Base-by-base conservation (phyloP, 2,329 filamentous ascomycete genomes). In the Fusarium nelsonii region DNA sequence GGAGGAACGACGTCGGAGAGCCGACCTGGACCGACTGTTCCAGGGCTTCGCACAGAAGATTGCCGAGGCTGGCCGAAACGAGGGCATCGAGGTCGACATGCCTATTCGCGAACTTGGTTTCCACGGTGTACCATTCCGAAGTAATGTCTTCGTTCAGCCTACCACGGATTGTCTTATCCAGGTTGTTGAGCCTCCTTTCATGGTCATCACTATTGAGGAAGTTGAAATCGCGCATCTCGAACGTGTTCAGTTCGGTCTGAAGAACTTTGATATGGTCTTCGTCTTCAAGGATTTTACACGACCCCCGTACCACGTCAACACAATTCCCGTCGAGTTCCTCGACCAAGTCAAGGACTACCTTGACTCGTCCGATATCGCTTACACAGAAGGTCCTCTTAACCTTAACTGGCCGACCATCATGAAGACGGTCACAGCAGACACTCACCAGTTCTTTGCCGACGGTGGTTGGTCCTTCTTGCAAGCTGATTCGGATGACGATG, bases 321-420 rank as follows among this genome's bases (percentile, higher is more conserved):
- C 96, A 8, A 98, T 99, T 68, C 97, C 96, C 0, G 93, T 99
- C 26, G 96, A 99, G 77, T 93, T 91, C 4, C 86, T 99, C 5
- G 96, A 99, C 73, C 91, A 93, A 55, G 95, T 99, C 71, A 98
- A 98, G 81, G 97, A 99, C 77, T 99, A 96, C 90, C 88, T 99
- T 11, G 95, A 99, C 80, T 94, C 91, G 2, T 94, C 96, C 48
- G 95, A 99, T 76, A 97, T 99, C 76, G 91, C 96, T 18, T 98
- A 91, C 83, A 92, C 90, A 14, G 97, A 99, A 80, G 96, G 96
- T 59, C 96, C 95, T 2, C 89, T 99, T 72, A 99, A 99, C 83
- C 86, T 99, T 59, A 98, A 98, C 85, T 99, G 96, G 96, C 92
- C 92, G 12, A 97, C 94, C 16, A 99, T 99, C 77, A 99, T 99